phyloP scores from a whole-genome alignment of 2,329 filamentous ascomycete species.

The Paecilomyces variotii region DNA sequence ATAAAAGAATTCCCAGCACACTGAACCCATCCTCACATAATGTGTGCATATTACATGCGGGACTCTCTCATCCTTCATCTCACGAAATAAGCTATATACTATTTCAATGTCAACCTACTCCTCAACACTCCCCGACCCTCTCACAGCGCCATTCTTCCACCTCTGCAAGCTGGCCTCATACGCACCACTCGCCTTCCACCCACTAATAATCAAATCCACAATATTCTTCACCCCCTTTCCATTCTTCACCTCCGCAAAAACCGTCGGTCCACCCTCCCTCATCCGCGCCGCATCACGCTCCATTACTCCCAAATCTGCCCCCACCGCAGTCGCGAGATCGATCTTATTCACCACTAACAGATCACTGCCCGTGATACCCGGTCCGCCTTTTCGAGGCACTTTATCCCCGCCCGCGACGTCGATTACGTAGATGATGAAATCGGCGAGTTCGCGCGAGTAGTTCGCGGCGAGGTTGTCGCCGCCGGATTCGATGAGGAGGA shows the following conservation, averaged over 20 bases:
- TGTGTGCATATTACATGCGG: background rate
- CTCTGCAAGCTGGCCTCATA: constrained; percentile 36
- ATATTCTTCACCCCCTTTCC: constrained; percentile 78
- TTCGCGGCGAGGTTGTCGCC: constrained; percentile 97
- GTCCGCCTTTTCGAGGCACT: constrained; percentile 89
- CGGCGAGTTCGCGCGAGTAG: constrained; percentile 88
- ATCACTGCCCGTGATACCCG: constrained; percentile 94
- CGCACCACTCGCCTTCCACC: constrained; percentile 86
- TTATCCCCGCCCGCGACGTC: constrained; percentile 96
- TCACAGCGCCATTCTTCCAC: constrained; percentile 35
- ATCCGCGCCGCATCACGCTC: constrained; percentile 91
- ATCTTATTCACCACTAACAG: constrained; percentile 95
- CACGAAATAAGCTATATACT: background rate
- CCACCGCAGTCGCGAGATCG: constrained; percentile 81
- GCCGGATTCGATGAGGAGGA: constrained; percentile 89
- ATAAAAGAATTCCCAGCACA: too few species aligned
- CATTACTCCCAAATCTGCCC: constrained; percentile 88
- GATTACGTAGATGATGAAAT: constrained; percentile 98
- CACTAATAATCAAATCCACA: constrained; percentile 77
- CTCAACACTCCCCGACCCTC: constrained; percentile 28
- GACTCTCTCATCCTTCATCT: constrained; percentile 3
- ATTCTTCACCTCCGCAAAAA: constrained; percentile 97
- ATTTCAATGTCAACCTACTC: constrained; percentile 5
- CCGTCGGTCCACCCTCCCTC: constrained; percentile 87
- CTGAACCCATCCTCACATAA: too few species aligned